phyloP scores from a whole-genome alignment of 331 rosid species.

The Phaseolus coccineus region DNA sequence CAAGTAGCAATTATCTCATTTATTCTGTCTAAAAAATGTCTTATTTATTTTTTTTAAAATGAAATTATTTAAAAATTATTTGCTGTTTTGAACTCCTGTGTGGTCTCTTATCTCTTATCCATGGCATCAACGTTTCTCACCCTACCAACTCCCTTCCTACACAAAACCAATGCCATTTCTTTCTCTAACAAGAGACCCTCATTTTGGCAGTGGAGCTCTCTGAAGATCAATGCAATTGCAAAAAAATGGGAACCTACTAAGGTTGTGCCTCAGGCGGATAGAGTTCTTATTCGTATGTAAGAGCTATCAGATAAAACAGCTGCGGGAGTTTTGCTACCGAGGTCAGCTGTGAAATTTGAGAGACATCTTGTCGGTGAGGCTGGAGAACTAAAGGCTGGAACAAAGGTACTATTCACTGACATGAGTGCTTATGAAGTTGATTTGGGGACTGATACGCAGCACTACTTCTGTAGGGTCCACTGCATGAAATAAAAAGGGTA shows the following conservation, averaged over 20 bases:
- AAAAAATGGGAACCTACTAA: constrained; percentile 81
- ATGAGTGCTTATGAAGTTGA: constrained; percentile 96
- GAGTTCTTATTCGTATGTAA: constrained; percentile 90
- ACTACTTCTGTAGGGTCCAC: constrained; percentile 68
- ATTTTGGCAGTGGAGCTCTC: constrained; percentile 56
- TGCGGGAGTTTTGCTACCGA: constrained; percentile 90
- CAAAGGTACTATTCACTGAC: constrained; percentile 91
- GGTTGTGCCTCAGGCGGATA: constrained; percentile 94
- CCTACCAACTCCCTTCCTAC: constrained; percentile 56
- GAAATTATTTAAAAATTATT: too few species aligned
- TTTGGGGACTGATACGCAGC: constrained; percentile 78
- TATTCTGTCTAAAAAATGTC: too few species aligned
- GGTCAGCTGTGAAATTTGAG: constrained; percentile 91
- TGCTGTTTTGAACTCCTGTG: neutral
- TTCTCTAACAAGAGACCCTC: constrained; percentile 53
- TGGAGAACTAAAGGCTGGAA: constrained; percentile 71
- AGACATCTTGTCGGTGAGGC: constrained; percentile 88
- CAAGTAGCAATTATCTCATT: too few species aligned
- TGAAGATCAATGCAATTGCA: constrained; percentile 63
- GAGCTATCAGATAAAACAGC: constrained; percentile 72
- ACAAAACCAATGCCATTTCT: constrained; percentile 52
- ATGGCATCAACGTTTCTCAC: constrained; percentile 84
- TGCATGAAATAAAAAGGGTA: neutral
- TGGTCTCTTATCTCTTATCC: constrained; percentile 48
- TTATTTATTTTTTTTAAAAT: too few species aligned